Evolutionary conservation across 1,284 basidiomycete species (phyloP), one percentile per base, ranked within the genome.

Genomic region (Ganoderma multipileum): DNA sequence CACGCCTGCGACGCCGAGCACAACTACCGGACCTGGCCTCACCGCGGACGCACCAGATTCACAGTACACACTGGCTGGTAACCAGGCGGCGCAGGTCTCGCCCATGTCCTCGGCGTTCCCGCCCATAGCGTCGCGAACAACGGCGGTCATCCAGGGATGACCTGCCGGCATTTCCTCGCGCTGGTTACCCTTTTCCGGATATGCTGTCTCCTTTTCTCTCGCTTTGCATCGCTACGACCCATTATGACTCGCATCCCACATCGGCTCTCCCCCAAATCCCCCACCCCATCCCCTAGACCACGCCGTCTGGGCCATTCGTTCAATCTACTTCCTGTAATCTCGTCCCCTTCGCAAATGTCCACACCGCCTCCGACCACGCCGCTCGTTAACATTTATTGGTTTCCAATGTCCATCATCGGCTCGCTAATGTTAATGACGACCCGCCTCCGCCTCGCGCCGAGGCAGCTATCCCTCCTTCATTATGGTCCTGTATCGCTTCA

Each of bases 61-160:
- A 14, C 66, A 71, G 2, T 74, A 70, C 44, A 33, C 54, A 47
- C 60, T 67, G 3, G 58, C 71, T 20, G 82, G 83, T 47, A 75
- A 75, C 33, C 82, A 78, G 63, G 86, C 84, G 74, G 79, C 83
- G 63, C 89, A 90, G 74, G 86, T 91, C 39, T 92, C 91, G 28
- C 91, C 91, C 0, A 87, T 92, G 89, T 91, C 91, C 16, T 91
- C 90, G 39, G 91, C 90, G 38, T 92, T 92, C 78, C 91, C 91
- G 28, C 76, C 75, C 26, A 78, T 80, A 66, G 76, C 77, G 64
- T 67, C 76, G 58, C 74, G 75, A 42, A 64, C 72, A 23, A 72
- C 77, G 38, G 69, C 76, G 12, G 77, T 77, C 66, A 67, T 70
- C 58, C 77, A 65, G 73, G 55, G 63, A 28, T 44, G 41, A 33